phyloP scores from a whole-genome alignment of 2,329 filamentous ascomycete genomes.

The Claviceps sp. region DNA sequence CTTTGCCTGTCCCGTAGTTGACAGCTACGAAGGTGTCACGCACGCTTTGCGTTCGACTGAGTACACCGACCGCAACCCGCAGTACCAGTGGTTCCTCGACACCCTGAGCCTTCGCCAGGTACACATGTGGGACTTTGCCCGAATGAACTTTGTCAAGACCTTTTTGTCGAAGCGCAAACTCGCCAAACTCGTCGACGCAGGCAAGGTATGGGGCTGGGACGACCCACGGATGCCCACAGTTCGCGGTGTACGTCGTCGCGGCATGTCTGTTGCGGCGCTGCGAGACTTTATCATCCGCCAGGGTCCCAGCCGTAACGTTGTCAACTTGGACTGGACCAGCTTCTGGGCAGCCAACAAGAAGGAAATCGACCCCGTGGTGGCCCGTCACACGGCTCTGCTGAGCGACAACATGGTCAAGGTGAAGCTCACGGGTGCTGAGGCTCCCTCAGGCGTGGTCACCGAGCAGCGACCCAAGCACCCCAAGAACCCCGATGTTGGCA shows the following conservation, averaged over 20 bases:
- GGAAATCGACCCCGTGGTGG: slow-evolving; percentile 64
- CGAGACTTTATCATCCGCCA: slow-evolving; percentile 77
- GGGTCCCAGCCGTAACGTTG: slow-evolving; percentile 71
- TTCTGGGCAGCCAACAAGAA: slow-evolving; percentile 70
- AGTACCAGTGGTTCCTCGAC: slow-evolving; percentile 77
- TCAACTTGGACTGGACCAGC: slow-evolving; percentile 69
- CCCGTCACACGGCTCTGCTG: slow-evolving; percentile 60
- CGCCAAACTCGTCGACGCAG: slow-evolving; percentile 66
- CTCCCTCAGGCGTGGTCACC: slow-evolving; percentile 44
- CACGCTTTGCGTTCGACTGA: slow-evolving; percentile 75
- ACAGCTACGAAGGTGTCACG: slow-evolving; percentile 69
- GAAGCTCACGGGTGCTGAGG: slow-evolving; percentile 54
- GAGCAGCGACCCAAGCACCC: slow-evolving; percentile 76
- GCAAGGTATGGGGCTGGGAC: slow-evolving; percentile 72
- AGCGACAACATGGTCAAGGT: slow-evolving; percentile 60
- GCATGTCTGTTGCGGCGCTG: slow-evolving; percentile 66
- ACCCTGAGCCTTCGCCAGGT: slow-evolving; percentile 61
- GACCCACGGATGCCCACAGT: slow-evolving; percentile 80
- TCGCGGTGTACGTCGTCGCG: slow-evolving; percentile 62
- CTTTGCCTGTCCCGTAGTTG: slow-evolving; percentile 71
- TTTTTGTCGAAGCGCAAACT: slow-evolving; percentile 80
- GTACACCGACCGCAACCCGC: slow-evolving; percentile 75
- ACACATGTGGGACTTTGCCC: slow-evolving; percentile 73
- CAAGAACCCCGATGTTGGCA: slow-evolving; percentile 77
- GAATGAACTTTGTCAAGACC: slow-evolving; percentile 73